phyloP scores from a whole-genome alignment of 2,329 filamentous ascomycete genomes.

The Penicillium italicum region DNA sequence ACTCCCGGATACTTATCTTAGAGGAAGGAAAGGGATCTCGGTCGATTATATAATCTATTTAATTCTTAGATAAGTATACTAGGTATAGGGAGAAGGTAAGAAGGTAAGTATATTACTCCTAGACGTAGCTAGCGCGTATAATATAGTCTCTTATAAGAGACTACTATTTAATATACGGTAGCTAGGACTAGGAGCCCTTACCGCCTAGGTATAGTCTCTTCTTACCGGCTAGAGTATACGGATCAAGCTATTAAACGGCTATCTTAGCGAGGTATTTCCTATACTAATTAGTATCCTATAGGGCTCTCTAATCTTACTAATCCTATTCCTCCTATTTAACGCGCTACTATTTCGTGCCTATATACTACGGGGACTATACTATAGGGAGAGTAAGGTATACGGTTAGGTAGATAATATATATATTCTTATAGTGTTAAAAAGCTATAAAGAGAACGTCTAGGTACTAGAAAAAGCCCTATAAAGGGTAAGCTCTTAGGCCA shows the following conservation, averaged over 20 bases:
- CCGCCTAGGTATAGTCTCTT: neutral
- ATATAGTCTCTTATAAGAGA: neutral
- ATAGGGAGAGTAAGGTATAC: neutral
- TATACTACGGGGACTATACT: too few relatives aligned
- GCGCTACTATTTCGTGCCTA: neutral
- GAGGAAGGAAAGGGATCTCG: constrained; percentile 1
- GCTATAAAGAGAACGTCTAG: neutral
- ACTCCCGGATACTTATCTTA: neutral
- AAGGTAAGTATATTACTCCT: constrained; percentile 3
- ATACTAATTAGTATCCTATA: neutral
- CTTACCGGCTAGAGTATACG: neutral
- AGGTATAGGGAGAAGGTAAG: neutral
- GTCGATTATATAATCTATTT: neutral
- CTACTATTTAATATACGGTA: neutral
- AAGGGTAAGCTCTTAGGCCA: neutral
- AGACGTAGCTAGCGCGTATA: neutral
- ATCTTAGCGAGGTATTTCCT: neutral
- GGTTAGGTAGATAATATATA: constrained; percentile 3
- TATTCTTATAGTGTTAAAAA: neutral
- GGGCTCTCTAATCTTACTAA: constrained; percentile 4
- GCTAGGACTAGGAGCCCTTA: neutral
- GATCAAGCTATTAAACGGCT: neutral
- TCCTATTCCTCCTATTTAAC: constrained; percentile 9
- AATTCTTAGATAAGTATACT: neutral
- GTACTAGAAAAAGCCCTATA: neutral